Evolutionary conservation across 441 rosid species (phyloP).

Genomic region (Brassica balearica): DNA sequence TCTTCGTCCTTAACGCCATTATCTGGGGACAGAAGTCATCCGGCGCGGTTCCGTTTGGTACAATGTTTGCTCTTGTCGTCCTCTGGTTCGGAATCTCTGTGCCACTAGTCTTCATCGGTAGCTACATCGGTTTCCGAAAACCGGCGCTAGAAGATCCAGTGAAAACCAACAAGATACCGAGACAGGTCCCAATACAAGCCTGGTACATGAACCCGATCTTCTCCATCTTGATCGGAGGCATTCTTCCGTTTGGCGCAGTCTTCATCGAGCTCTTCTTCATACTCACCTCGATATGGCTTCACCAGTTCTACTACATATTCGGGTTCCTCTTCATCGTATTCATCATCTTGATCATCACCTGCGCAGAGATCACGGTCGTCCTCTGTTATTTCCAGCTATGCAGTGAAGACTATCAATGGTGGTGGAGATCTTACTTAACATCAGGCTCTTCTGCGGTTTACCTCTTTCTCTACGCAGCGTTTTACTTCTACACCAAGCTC

Average conservation of each 20-base stretch:
- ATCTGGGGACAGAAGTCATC: constrained; percentile 97
- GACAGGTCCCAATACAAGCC: constrained; percentile 81
- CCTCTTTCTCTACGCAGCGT: constrained; percentile 83
- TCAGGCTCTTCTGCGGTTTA: constrained; percentile 91
- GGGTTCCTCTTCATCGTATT: constrained; percentile 94
- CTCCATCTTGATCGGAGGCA: constrained; percentile 90
- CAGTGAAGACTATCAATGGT: constrained; percentile 94
- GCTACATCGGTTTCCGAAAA: constrained; percentile 78
- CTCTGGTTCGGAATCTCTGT: constrained; percentile 98
- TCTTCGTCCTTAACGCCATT: constrained; percentile 85
- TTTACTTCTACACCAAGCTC: constrained; percentile 93
- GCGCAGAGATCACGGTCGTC: constrained; percentile 91
- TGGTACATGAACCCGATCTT: constrained; percentile 92
- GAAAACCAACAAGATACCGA: constrained; percentile 86
- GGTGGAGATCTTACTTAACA: constrained; percentile 97
- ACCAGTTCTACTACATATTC: constrained; percentile 94
- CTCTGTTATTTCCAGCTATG: constrained; percentile 96
- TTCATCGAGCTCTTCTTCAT: constrained; percentile 76
- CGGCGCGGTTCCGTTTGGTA: constrained; percentile 92
- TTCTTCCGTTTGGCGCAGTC: constrained; percentile 78
- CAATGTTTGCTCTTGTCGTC: constrained; percentile 82
- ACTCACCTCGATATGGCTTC: constrained; percentile 86
- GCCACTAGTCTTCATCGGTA: constrained; percentile 81
- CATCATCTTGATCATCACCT: constrained; percentile 74
- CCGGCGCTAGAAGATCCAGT: constrained; percentile 78